Conservation (phyloP, 2,329 filamentous ascomycete species). For the Neophaeococcomyces aloes region DNA sequence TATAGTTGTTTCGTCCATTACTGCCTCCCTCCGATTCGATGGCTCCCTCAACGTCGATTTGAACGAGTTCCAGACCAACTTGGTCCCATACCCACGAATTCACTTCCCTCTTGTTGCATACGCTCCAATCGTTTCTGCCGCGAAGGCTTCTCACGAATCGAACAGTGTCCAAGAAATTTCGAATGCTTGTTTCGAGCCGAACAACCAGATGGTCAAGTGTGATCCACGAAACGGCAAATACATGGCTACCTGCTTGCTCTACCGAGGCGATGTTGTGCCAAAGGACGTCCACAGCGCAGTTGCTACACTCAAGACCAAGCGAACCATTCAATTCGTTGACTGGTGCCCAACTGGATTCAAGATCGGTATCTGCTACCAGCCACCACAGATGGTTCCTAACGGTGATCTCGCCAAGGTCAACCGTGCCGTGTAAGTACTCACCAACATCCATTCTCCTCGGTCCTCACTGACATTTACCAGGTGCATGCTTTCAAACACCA, state of each 20-base stretch:
- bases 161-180: conserved; percentile 72
- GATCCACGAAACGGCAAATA: conserved; percentile 58
- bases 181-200: conserved; percentile 56
- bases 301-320: conserved; percentile 52
- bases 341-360: conserved; percentile 63
- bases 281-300: conserved; percentile 51
- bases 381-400: conserved; percentile 39
- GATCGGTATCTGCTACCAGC: conserved; percentile 57
- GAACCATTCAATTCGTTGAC: conserved; percentile 55
- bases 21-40: conserved; percentile 94
- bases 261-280: conserved; percentile 56
- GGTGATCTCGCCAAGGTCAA: conserved; percentile 46
- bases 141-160: conserved; percentile 74
- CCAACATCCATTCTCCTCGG: no score
- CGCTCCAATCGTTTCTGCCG: conserved; percentile 53
- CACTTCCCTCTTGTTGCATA: conserved; percentile 91
- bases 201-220: conserved; percentile 61
- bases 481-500: conserved; percentile 60
- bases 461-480: no score
- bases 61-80: conserved; percentile 99
- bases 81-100: conserved; percentile 97
- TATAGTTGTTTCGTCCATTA: conserved; percentile 92
- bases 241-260: conserved; percentile 57
- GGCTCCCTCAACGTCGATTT: conserved; percentile 98
- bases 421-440: conserved; percentile 45